These are phyloP conservation scores for Nicotiana tomentosiformis DNA, from an alignment of 257 asterid genomes.

Conservation along the genomic window DNA sequence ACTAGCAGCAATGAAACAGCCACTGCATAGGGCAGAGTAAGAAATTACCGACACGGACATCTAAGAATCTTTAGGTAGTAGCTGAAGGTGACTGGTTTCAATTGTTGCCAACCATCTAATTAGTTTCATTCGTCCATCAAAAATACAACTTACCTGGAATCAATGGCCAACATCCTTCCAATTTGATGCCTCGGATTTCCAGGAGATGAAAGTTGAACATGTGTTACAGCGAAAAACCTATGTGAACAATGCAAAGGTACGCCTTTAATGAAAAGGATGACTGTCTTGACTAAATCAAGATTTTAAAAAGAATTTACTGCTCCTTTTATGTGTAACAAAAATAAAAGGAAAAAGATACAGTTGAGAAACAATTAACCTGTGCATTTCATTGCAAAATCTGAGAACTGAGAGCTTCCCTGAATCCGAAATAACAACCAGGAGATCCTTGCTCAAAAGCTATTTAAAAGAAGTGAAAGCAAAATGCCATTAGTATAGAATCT, in stretches of 20 bases:
- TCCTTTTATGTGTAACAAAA: background rate
- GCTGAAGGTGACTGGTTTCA: conserved; percentile 20
- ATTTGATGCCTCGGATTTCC: conserved; percentile 76
- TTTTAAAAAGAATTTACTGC: background rate
- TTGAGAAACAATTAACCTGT: conserved; percentile 46
- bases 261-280: background rate
- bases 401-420: conserved; percentile 95
- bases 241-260: conserved; percentile 11
- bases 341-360: background rate
- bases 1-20: conserved; percentile 88
- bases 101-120: conserved; percentile 10
- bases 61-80: conserved; percentile 31
- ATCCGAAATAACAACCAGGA: conserved; percentile 82
- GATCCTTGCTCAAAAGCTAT: conserved; percentile 66
- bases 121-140: conserved; percentile 11
- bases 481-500: background rate
- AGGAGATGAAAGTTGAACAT: conserved; percentile 65
- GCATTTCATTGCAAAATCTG: conserved; percentile 80
- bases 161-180: conserved; percentile 93
- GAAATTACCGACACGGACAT: conserved; percentile 34
- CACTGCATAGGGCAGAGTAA: conserved; percentile 63
- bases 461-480: conserved; percentile 16
- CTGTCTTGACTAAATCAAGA: background rate
- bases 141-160: conserved; percentile 57
- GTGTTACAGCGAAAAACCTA: conserved; percentile 73